Percentiles rank a stretch among this genome's conserved stretches.
Conservation (phyloP, 108 stramenopile species). For the Cyclostephanos tholiformis region DNA sequence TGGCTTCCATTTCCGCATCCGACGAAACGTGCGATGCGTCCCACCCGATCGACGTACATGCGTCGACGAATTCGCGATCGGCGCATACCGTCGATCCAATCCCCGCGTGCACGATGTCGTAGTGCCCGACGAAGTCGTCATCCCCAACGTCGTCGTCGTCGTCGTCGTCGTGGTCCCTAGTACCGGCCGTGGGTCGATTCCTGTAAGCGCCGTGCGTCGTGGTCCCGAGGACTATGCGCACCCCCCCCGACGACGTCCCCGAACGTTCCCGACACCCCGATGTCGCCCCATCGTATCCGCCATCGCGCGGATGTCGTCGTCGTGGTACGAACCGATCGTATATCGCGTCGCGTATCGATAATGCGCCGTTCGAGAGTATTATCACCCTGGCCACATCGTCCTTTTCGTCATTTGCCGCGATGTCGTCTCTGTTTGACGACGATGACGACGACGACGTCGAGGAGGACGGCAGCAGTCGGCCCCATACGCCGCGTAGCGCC, state of each 20-base stretch:
- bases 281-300: too few relatives aligned
- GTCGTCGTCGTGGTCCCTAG: not conserved
- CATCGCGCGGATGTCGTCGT: conserved; percentile 17
- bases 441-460: not conserved
- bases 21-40: conserved; percentile 4
- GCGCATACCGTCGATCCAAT: conserved; percentile 36
- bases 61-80: conserved; percentile 21
- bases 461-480: conserved; percentile 27
- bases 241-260: not conserved
- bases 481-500: conserved; percentile 25
- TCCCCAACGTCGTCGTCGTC: not conserved
- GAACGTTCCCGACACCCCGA: not conserved
- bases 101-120: conserved; percentile 43
- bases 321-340: conserved; percentile 29
- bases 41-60: conserved; percentile 24
- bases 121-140: not conserved
- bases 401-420: too few relatives aligned
- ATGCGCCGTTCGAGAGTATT: conserved; percentile 48
- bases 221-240: conserved; percentile 35
- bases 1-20: conserved; percentile 43
- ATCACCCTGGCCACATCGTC: conserved; percentile 26
- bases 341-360: conserved; percentile 45
- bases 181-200: not conserved
- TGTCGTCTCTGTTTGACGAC: not conserved
- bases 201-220: conserved; percentile 49